These are phyloP conservation scores for Agrocybe praecox DNA, from an alignment of 768 basidiomycete genomes.

Conservation along the genomic window DNA sequence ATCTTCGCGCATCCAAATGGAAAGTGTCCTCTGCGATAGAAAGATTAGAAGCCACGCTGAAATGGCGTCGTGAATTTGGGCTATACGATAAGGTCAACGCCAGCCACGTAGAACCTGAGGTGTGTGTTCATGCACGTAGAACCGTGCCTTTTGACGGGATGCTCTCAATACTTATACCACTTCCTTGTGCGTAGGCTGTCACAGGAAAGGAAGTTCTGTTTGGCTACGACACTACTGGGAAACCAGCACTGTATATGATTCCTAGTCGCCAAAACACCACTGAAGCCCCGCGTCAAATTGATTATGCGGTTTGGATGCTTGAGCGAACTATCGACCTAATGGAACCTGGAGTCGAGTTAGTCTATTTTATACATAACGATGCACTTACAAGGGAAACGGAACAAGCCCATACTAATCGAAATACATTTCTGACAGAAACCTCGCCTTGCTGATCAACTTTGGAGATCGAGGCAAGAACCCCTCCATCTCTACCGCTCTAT, in stretches of 20 bases:
- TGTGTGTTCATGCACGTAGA: constrained; percentile 24
- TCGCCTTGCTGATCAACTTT: constrained; percentile 77
- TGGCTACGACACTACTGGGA: constrained; percentile 68
- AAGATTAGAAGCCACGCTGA: constrained; percentile 70
- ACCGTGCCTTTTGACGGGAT: neutral
- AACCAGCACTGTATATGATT: constrained; percentile 73
- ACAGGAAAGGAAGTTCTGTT: constrained; percentile 84
- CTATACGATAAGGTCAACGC: constrained; percentile 64
- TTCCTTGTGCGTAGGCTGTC: constrained; percentile 47
- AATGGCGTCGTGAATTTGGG: constrained; percentile 82
- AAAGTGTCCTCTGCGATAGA: constrained; percentile 56
- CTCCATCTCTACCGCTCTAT: constrained; percentile 40
- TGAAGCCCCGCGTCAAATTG: constrained; percentile 66
- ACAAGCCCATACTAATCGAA: neutral
- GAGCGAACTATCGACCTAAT: constrained; percentile 79
- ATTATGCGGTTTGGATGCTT: constrained; percentile 75
- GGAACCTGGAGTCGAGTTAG: constrained; percentile 81
- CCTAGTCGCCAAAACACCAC: constrained; percentile 78
- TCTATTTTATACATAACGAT: constrained; percentile 6
- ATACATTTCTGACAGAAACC: constrained; percentile 42
- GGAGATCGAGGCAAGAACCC: constrained; percentile 70
- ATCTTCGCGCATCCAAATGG: constrained; percentile 81
- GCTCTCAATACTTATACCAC: neutral
- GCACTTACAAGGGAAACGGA: neutral
- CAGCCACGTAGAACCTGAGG: constrained; percentile 74